Evolutionary conservation across 345 rosid species (phyloP), one percentile per base, ranked within the genome.

Genomic region (Pelargonium nanum): DNA sequence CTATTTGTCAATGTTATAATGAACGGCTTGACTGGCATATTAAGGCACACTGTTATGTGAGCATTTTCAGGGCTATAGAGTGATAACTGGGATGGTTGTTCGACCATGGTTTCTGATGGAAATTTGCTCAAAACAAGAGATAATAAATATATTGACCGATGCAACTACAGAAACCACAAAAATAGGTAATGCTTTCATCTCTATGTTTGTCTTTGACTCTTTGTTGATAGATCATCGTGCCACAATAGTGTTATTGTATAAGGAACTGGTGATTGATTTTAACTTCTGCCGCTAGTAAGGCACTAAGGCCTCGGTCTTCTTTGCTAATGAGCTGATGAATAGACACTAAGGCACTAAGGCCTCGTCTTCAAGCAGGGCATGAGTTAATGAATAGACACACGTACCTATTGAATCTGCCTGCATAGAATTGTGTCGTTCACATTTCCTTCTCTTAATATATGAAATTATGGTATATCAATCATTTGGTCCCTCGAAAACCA

Each of bases 61-160:
- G 53, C 28, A n/a, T 65, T 70, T 59, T 72, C 87, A 89, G 97
- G 88, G 81, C 34, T 87, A 93, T 70, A 77, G 97, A 75, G 70
- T 80, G 60, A 65, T 89, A 65, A 62, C 84, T 16, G 99, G 86
- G 13, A 71, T 93, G 81, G 97, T 78, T 64, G 78, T 76, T 78
- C 79, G 97, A 68, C 66, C 79, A 56, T 93, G 99, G 99, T 86
- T 91, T 69, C 80, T 89, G 65, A 72, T 80, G 77, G 96, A 89
- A 73, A 74, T 93, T 52, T 80, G 87, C 78, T 71, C 96, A 51
- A 87, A 83, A 74, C 82, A 73, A 57, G 96, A 89, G 74, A 83
- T 93, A 25, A 70, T 89, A 56, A 73, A 77, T 63, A 76, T 65
- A 24, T 78, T 87, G 56, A 85, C 86, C 28, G 91, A 81, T 70